Evolutionary conservation across 371 early-diverging fungal genomes (phyloP), one percentile per base, ranked within the genome.

Genomic region (Chytridium lagenaria): DNA sequence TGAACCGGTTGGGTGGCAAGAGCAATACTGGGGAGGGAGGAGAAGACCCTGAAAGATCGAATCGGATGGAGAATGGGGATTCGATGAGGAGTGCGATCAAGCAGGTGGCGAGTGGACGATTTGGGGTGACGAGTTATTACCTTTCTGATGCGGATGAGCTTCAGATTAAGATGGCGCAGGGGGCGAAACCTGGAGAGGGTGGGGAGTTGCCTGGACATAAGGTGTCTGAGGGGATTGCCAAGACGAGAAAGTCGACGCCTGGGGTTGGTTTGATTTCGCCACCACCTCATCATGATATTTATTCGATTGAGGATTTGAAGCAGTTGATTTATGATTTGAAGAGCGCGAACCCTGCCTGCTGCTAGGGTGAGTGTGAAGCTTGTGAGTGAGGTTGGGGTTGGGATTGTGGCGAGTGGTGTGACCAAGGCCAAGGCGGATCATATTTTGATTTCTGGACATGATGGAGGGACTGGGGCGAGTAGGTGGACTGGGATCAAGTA

Each of bases 121-220:
- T 98, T 80, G 98, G 98, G 80, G 97, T 98, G 5, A 97, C 97
- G 36, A 91, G 91, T 69, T 93, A 87, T 81, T 98, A 98, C 77
- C 88, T 97, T 37, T 85, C 94, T 5, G 95, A 96, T 76, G 89
- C 97, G 0, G 96, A 98, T 73, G 96, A 97, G 82, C 85, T 98
- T 28, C 97, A 98, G 78, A 98, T 98, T 88, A 98, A 98, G 88
- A 94, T 98, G 93, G 98, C 97, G 19, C 97, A 98, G 81, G 98
- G 98, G 63, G 98, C 98, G 59, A 98, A 97, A 85, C 96, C 98
- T 33, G 98, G 98, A 67, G 97, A 98, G 86, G 97, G 81, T 66
- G 85, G 86, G 78, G 80, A 81, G 83, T 85, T 84, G 22, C 84
- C 82, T 39, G 97, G 98, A 52, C 83, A 89, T 79, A 98, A 98